Evolutionary conservation across 73 alveolate genomes (phyloP), one percentile per base, ranked within the genome.

Genomic region (Tetrahymena malaccensis): DNA sequence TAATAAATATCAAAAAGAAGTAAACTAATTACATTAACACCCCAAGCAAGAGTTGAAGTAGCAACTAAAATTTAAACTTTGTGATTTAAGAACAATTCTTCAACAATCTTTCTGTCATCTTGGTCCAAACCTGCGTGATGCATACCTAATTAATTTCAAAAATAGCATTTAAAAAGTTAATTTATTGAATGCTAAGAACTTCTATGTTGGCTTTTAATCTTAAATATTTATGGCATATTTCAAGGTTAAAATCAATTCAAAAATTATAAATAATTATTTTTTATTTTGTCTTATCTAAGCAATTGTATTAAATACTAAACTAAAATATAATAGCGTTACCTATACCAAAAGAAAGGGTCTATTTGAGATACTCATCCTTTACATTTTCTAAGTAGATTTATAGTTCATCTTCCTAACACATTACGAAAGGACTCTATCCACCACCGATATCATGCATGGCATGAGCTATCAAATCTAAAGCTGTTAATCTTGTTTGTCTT

Each of bases 21-120:
- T n/a, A 25, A 43, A 40, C n/a, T 19, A 13, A 21, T 3, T 40
- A 43, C 70, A n/a, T 94, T 95, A 56, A 98, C 99, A 35, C 99
- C 99, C 99, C 99, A 99, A 55, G 99, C 99, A 50, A 99, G 97
- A 25, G 99, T 99, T 55, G 99, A 96, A 19, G 99, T 99, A 56
- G 99, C 99, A 25, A 99, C 99, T 83, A 99, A 97, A 43, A 99
- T 98, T 96, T 98, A 85, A 55, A 99, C 98, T 96, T 98, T 98
- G 93, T 97, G 99, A 95, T 97, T 97, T 35, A 98, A 98, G 94
- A 99, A 99, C 94, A 99, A 98, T 85, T 99, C 98, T 96, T 99
- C 99, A n/a, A 99, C 99, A 37, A 99, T 98, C 96, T 98, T 98
- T 96, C 99, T 98, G 94, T 99, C 99, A 94, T 97, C 96, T 96